Evolutionary conservation across 441 rosid species (phyloP), one percentile per base, ranked within the genome.

Genomic region (Brassica balearica): DNA sequence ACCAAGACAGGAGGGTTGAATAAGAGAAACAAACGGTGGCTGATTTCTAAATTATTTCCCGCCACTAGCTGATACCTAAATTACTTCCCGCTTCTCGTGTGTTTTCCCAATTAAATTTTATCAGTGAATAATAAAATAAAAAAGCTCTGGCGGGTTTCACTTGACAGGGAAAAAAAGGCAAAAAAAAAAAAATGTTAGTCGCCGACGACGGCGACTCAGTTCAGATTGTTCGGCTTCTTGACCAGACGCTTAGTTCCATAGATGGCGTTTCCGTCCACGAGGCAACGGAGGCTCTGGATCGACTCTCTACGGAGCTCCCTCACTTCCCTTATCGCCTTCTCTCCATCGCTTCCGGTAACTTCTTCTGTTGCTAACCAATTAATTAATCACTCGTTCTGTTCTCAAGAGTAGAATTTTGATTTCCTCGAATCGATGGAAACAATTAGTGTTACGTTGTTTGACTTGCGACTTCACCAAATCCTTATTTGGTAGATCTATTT

Each of bases 261-360:
- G 92, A 87, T 63, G 92, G 88, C 83, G 65, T 65, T 74, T 79
- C 73, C 20, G 86, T 93, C 73, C 86, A 78, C 9, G n/a, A 83
- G 14, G 89, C 93, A 3, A 82, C 91, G 5, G 90, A 84, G 77
- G 84, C 93, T 78, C 93, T 93, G 43, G 94, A 90, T 80, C 82
- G 88, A 75, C 85, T 90, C 65, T 88, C 93, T 82, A 78, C 75
- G 58, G 80, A 74, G 72, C 76, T 84, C 60, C 90, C 92, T 85
- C 88, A 81, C 78, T 89, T 91, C 80, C 93, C 97, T 43, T 86
- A 79, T 74, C 82, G 83, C 73, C 95, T 91, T 82, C 97, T 93
- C 81, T 86, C 91, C 76, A 80, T 93, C 68, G 83, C 90, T 72
- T 38, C 84, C 43, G 89, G 97, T 91, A 85, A 76, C 22, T 6